Base-by-base conservation (phyloP, 441 rosid genomes). In the Euphorbia celastroides region DNA sequence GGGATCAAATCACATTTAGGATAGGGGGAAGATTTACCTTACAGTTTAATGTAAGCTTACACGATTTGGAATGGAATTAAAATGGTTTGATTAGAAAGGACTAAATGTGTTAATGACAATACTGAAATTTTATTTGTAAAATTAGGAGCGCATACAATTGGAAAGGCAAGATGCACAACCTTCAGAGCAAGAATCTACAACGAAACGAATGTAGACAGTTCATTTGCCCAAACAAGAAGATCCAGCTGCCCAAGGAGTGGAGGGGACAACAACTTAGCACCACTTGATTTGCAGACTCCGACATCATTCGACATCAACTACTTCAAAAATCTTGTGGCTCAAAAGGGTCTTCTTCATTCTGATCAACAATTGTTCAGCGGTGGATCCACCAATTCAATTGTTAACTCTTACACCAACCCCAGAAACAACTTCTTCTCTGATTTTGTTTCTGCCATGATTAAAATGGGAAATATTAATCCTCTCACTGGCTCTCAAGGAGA, bases 381-480 rank as follows among this genome's bases (percentile, higher is more conserved):
- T 0, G 97, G 96, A 3, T 83, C 92, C 46, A 79, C 96, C 1
- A 92, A 87, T 66, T 84, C 94, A 0, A 65, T 80, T 12, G 96
- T 92, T 46, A 57, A 75, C 25, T 68, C 75, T 22, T 91, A 91
- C 60, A 75, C 80, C 68, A 78, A 36, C 67, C 70, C 20, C 34
- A 78, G 79, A 5, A 59, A 51, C 50, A 76, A 75, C 55, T 92
- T 92, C 79, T 72, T 3, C 27, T 82, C 89, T 0, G 97, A 87
- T 66, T 92, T 87, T 46, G 73, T 59, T 16, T 27, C 87, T 51
- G 92, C 81, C 62, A 87, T 92, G 94, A 89, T 87, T 66, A 89
- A 80, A 78, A 91, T 91, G 97, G 97, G 96, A 64, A 90, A 89
- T 55, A 91, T 84, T 26, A 87, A 75, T 27, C 96, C 97, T 4